Conservation (phyloP, 768 basidiomycete genomes). For the Scleroderma bovista region DNA sequence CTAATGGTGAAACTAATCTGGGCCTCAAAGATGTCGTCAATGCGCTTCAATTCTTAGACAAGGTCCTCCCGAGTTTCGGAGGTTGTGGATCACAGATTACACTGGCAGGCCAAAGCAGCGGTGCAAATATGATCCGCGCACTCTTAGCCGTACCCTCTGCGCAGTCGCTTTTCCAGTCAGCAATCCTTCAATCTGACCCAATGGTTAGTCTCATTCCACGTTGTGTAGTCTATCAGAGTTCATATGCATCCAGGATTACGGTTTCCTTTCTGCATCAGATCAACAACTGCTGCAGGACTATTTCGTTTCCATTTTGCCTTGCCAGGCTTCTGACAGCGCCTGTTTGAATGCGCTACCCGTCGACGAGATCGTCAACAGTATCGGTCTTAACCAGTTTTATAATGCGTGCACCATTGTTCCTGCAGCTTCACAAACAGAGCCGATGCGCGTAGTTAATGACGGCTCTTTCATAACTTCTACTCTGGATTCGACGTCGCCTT, state of each 20-base stretch:
- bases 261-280: conserved; percentile 52
- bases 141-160: conserved; percentile 71
- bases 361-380: conserved; percentile 42
- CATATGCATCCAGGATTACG: conserved; percentile 52
- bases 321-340: conserved; percentile 37
- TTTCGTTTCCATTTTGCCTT: conserved; percentile 46
- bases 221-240: neutral
- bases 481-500: conserved; percentile 54
- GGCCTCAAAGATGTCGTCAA: conserved; percentile 66
- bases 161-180: conserved; percentile 64
- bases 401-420: conserved; percentile 43
- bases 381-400: conserved; percentile 42
- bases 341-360: conserved; percentile 52
- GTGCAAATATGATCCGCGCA: conserved; percentile 72
- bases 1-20: conserved; percentile 64
- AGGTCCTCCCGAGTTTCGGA: conserved; percentile 56
- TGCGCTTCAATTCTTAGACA: conserved; percentile 57
- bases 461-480: conserved; percentile 64
- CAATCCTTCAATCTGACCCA: conserved; percentile 83
- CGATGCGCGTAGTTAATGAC: conserved; percentile 65
- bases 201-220: conserved; percentile 46
- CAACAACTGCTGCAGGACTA: conserved; percentile 49
- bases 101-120: conserved; percentile 78
- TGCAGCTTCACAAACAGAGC: conserved; percentile 41
- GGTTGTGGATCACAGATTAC: conserved; percentile 64